A percentile compares a stretch with the other conserved stretches of the same genome.
Conservation (phyloP, 2,329 filamentous ascomycete genomes). For the Diplodia intermedia region DNA sequence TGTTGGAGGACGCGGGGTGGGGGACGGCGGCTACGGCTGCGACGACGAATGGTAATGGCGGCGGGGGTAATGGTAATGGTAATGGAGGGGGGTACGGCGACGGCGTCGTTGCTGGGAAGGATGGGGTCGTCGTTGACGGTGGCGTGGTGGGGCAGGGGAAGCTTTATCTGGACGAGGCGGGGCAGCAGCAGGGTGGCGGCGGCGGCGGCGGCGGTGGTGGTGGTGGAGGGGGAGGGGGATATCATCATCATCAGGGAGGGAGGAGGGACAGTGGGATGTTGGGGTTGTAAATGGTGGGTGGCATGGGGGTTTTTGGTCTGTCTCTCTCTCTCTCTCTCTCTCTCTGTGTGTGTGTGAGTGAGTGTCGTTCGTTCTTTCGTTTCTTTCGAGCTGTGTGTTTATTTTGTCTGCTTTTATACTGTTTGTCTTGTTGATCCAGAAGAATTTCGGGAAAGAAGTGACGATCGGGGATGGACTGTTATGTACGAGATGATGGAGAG, state of each 20-base stretch:
- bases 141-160: background rate
- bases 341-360: too few relatives aligned
- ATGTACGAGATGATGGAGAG: background rate
- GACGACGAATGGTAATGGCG: background rate
- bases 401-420: background rate
- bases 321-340: background rate
- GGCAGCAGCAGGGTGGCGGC: background rate
- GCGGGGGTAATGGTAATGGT: too few relatives aligned
- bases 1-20: conserved; percentile 21
- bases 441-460: background rate
- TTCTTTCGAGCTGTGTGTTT: background rate
- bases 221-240: conserved; percentile 3
- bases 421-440: background rate
- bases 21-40: background rate
- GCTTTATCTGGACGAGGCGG: conserved; percentile 19
- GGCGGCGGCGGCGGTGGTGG: background rate
- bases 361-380: background rate
- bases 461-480: background rate
- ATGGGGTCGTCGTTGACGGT: background rate
- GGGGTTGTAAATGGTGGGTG: conserved; percentile 20
- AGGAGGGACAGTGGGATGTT: conserved; percentile 33
- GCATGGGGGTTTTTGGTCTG: background rate
- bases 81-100: background rate
- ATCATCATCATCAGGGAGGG: conserved; percentile 4
- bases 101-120: background rate